Base-by-base conservation (phyloP, 176 grass and related monocot species). In the Bonia amplexicaulis region DNA sequence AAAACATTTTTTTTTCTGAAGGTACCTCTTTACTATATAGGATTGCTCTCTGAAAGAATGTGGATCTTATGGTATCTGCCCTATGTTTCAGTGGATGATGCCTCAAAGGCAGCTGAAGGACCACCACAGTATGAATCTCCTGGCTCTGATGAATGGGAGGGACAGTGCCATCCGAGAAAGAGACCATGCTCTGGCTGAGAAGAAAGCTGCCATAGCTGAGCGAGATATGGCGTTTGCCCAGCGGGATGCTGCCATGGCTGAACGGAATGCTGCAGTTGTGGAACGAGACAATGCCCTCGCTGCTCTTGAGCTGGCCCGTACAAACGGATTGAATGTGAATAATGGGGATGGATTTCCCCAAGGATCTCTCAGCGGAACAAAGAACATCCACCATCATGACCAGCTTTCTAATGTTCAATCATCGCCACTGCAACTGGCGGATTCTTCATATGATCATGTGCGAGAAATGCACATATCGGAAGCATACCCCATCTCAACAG, bases 281-380 rank as follows among this genome's bases (percentile, higher is more conserved):
- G 95, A 97, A 69, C 87, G 95, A 59, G 90, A 97, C 85, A 91
- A 97, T 79, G 90, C 92, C 51, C 90, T 97, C 29, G 81, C 90
- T 46, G 87, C 92, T 35, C 88, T 97, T 74, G 90, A 94, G 35
- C 57, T 91, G 4, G 84, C 87, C 76, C 90, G 89, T 60, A 82
- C 87, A 69, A 87, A 90, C 54, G 85, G 88, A 37, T 89, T 84
- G 41, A 91, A 91, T 82, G 12, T 79, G 72, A 88, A 85, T 59
- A 84, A 66, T n/a, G 86, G 66, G 63, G 75, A 74, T 61, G 84
- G 76, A 64, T 87, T 80, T 53, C 51, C 87, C 76, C 82, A 84
- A 89, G 75, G 87, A 78, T 65, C 81, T 82, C 80, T 87, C 19
- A 84, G 66, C 35, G 89, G 68, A 27, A 45, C 85, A 8, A 90